These are phyloP conservation scores for Musa troglodytarum DNA, from an alignment of 176 grass and related monocot species.

Conservation along the genomic window DNA sequence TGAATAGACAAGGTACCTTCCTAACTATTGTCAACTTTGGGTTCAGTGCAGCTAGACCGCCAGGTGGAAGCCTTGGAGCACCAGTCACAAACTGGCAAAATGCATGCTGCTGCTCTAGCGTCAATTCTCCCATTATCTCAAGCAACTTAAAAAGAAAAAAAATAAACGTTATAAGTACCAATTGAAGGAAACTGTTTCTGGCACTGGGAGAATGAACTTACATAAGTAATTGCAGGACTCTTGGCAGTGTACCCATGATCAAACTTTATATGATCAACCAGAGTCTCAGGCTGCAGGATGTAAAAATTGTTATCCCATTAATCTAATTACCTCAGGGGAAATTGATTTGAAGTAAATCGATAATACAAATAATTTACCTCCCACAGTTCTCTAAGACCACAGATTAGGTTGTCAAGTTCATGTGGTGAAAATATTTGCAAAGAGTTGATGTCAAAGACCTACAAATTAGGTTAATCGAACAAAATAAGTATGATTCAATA, in stretches of 20 bases:
- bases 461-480: not conserved
- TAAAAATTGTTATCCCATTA: slow-evolving; percentile 7
- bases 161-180: slow-evolving; percentile 11
- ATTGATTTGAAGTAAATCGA: not conserved
- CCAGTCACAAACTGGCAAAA: slow-evolving; percentile 94
- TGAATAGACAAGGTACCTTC: slow-evolving; percentile 42
- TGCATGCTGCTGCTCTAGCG: slow-evolving; percentile 64
- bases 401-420: slow-evolving; percentile 78
- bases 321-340: not conserved
- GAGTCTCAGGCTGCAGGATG: slow-evolving; percentile 45
- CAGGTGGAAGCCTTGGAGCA: slow-evolving; percentile 81
- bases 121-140: slow-evolving; percentile 85
- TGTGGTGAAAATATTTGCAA: slow-evolving; percentile 75
- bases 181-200: not conserved
- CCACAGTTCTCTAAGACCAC: slow-evolving; percentile 80
- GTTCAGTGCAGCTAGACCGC: slow-evolving; percentile 70
- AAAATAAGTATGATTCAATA: too few relatives aligned
- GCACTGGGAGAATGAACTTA: slow-evolving; percentile 24
- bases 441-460: slow-evolving; percentile 79
- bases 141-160: slow-evolving; percentile 40
- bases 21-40: slow-evolving; percentile 85
- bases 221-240: slow-evolving; percentile 69
- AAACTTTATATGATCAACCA: slow-evolving; percentile 88
- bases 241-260: slow-evolving; percentile 94
- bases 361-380: slow-evolving; percentile 31